phyloP scores from a whole-genome alignment of 805 yeast genomes.

The Wickerhamomyces strasburgensis region DNA sequence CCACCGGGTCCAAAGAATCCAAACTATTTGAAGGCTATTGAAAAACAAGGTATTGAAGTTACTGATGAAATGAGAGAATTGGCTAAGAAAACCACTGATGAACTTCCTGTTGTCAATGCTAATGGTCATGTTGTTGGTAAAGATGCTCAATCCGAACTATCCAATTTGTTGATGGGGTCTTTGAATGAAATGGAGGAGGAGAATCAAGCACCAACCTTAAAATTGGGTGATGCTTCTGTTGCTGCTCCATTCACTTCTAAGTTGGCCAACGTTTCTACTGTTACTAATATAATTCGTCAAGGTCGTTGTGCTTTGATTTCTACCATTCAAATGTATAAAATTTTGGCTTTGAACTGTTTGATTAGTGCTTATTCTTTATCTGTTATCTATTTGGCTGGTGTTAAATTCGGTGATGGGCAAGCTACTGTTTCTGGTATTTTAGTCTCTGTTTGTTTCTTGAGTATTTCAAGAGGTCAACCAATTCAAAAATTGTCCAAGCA shows the following conservation, averaged over 20 bases:
- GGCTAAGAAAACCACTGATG: slow-evolving; percentile 45
- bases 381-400: slow-evolving; percentile 93
- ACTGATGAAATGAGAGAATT: slow-evolving; percentile 66
- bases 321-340: slow-evolving; percentile 98
- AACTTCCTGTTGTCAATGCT: slow-evolving; percentile 31
- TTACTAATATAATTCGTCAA: slow-evolving; percentile 90
- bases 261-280: slow-evolving; percentile 85
- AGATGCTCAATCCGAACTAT: slow-evolving; percentile 40
- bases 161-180: slow-evolving; percentile 60
- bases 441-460: slow-evolving; percentile 88
- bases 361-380: slow-evolving; percentile 94
- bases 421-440: slow-evolving; percentile 94
- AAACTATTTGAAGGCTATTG: slow-evolving; percentile 78
- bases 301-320: slow-evolving; percentile 97
- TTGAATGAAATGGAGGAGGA: slow-evolving; percentile 55
- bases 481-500: slow-evolving; percentile 82
- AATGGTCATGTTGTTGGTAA: slow-evolving; percentile 26
- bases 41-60: slow-evolving; percentile 73
- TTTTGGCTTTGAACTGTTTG: slow-evolving; percentile 92
- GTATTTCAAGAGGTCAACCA: slow-evolving; percentile 91
- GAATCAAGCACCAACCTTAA: slow-evolving; percentile 84
- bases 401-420: slow-evolving; percentile 96
- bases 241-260: slow-evolving; percentile 99
- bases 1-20: slow-evolving; percentile 96
- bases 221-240: slow-evolving; percentile 97